These are phyloP conservation scores for Exophiala calicioides DNA, from an alignment of 2,329 filamentous ascomycete species.

Conservation along the genomic window DNA sequence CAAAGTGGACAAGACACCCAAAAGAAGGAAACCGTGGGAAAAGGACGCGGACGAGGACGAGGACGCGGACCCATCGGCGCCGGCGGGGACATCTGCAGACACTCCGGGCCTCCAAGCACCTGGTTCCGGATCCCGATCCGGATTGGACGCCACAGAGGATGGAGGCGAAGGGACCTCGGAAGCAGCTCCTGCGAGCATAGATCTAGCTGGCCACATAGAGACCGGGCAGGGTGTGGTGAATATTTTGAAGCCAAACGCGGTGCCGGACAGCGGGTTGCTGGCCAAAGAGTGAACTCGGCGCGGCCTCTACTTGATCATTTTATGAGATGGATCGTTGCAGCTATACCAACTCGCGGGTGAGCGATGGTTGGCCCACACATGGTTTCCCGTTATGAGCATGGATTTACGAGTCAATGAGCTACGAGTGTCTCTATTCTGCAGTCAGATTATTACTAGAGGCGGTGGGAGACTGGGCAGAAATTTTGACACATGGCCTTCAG, in stretches of 20 bases:
- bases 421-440: too few relatives aligned
- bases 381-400: too few relatives aligned
- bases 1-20: conserved; percentile 40
- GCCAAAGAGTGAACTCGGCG: conserved; percentile 26
- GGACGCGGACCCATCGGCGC: not conserved
- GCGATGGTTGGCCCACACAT: too few relatives aligned
- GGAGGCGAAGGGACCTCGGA: not conserved
- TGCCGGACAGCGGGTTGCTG: conserved; percentile 29
- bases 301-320: too few relatives aligned
- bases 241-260: conserved; percentile 31
- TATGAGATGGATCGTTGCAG: too few relatives aligned
- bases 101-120: not conserved
- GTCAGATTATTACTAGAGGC: too few relatives aligned
- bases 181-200: not conserved
- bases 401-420: too few relatives aligned
- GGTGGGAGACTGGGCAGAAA: too few relatives aligned
- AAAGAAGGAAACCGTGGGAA: conserved; percentile 78
- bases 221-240: conserved; percentile 30
- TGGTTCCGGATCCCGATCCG: too few relatives aligned
- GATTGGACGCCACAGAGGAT: not conserved
- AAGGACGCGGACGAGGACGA: conserved; percentile 45
- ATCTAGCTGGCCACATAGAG: conserved; percentile 21
- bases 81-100: not conserved
- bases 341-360: too few relatives aligned
- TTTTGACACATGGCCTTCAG: too few relatives aligned